These are phyloP conservation scores for Thielaviopsis cerberus DNA, from an alignment of 2,329 filamentous ascomycete species.

Conservation along the genomic window DNA sequence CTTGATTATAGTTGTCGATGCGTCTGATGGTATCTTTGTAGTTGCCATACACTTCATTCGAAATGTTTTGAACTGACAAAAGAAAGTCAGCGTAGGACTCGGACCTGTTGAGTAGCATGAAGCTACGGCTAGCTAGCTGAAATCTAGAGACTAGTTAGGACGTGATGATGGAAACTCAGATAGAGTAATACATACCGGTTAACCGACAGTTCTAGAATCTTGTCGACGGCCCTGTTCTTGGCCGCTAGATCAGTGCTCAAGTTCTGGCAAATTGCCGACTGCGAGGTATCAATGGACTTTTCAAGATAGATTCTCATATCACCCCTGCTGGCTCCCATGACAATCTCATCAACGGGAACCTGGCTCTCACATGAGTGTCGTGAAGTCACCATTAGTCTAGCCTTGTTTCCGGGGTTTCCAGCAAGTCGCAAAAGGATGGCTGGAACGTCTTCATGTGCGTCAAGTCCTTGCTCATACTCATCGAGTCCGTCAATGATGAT, in stretches of 20 bases:
- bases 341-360: background rate
- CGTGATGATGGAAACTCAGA: background rate
- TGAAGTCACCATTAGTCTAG: background rate
- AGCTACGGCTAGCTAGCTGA: background rate
- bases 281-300: background rate
- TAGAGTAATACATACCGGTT: background rate
- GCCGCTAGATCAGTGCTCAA: background rate
- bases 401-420: background rate
- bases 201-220: background rate
- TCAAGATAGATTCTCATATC: background rate
- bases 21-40: background rate
- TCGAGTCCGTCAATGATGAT: background rate
- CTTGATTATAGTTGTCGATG: background rate
- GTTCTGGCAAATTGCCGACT: background rate
- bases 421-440: background rate
- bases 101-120: background rate
- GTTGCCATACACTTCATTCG: background rate
- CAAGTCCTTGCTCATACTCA: background rate
- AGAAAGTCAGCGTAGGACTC: background rate
- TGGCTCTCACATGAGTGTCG: background rate
- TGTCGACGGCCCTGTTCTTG: background rate
- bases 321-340: background rate
- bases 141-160: background rate
- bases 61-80: background rate
- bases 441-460: background rate